Evolutionary conservation across 495 filamentous ascomycete genomes (phyloP).

Genomic region (Penicillium cataractarum): DNA sequence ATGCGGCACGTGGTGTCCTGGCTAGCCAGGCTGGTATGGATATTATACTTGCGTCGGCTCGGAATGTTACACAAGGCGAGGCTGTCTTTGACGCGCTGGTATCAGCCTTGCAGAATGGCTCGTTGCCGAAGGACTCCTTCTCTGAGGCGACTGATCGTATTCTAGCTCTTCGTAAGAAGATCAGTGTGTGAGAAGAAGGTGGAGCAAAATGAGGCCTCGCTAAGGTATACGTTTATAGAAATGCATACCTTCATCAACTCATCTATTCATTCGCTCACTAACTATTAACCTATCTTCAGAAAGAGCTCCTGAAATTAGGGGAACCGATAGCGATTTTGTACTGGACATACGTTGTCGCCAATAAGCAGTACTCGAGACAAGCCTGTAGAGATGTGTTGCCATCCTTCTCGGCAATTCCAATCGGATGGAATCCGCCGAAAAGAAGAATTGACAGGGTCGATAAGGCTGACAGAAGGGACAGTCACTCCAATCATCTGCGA

Average conservation of each 20-base stretch:
- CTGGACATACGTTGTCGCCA: neutral
- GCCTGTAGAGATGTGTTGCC: neutral
- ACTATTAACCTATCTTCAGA: neutral
- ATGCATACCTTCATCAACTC: too few species aligned
- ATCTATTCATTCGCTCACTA: neutral
- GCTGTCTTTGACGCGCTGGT: conserved; percentile 29
- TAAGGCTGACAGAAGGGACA: too few species aligned
- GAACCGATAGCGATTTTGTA: neutral
- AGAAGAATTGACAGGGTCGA: neutral
- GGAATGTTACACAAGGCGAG: conserved; percentile 37
- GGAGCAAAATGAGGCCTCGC: neutral
- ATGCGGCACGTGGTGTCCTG: conserved; percentile 28
- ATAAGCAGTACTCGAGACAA: too few species aligned
- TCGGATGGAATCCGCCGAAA: neutral
- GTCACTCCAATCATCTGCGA: neutral
- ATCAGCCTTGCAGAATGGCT: conserved; percentile 27
- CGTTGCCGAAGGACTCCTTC: conserved; percentile 21
- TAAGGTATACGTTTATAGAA: neutral
- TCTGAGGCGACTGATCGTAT: conserved; percentile 29
- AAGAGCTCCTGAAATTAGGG: neutral
- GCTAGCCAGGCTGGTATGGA: conserved; percentile 37
- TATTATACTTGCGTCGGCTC: conserved; percentile 35
- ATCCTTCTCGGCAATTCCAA: neutral
- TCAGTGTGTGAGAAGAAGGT: conserved; percentile 1
- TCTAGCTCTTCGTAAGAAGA: conserved; percentile 22